Evolutionary conservation across 73 alveolate species (phyloP).

Genomic region (Urostyla sp.): DNA sequence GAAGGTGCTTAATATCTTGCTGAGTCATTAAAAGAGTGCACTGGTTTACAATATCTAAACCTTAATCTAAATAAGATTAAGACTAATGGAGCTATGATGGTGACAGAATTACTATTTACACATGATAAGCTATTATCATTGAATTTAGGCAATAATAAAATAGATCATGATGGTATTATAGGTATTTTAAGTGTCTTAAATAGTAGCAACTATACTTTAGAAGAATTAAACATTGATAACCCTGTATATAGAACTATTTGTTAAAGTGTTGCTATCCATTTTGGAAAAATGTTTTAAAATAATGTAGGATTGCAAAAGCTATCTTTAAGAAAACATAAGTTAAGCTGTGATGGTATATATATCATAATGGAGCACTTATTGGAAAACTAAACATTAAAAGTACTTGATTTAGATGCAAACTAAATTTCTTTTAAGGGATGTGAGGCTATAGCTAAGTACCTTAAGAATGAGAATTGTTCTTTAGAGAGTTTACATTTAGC

Average conservation of each 20-base stretch:
- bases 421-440: slow-evolving; percentile 97
- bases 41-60: slow-evolving; percentile 86
- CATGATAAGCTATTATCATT: slow-evolving; percentile 84
- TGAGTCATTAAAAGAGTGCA: slow-evolving; percentile 86
- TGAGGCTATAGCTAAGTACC: slow-evolving; percentile 92
- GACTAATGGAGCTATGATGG: slow-evolving; percentile 95
- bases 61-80: slow-evolving; percentile 87
- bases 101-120: slow-evolving; percentile 91
- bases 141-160: slow-evolving; percentile 95
- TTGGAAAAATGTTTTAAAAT: slow-evolving; percentile 95
- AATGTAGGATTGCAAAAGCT: slow-evolving; percentile 92
- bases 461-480: slow-evolving; percentile 89
- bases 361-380: slow-evolving; percentile 92
- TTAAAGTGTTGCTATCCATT: slow-evolving; percentile 95
- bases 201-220: slow-evolving; percentile 90
- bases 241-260: slow-evolving; percentile 96
- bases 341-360: slow-evolving; percentile 94
- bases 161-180: slow-evolving; percentile 97
- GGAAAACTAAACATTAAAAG: slow-evolving; percentile 92
- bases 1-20: slow-evolving; percentile 95
- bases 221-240: slow-evolving; percentile 96
- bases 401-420: slow-evolving; percentile 95
- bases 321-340: slow-evolving; percentile 88
- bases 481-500: slow-evolving; percentile 92
- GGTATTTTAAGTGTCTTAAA: slow-evolving; percentile 92